These are phyloP conservation scores for Penicillium lividum DNA, from an alignment of 495 filamentous ascomycete genomes.

Conservation along the genomic window DNA sequence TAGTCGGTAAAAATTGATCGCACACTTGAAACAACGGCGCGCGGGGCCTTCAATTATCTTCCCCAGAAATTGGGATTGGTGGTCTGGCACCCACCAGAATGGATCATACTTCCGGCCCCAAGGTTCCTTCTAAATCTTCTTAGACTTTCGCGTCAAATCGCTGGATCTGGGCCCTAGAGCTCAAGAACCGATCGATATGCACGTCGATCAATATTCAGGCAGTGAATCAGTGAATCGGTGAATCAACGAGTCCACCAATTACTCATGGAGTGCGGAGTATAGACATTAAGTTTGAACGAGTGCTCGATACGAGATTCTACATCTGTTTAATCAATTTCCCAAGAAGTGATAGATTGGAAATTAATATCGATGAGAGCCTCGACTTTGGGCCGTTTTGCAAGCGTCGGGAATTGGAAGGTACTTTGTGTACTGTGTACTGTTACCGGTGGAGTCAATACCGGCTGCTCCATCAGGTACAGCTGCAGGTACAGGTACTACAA, in stretches of 20 bases:
- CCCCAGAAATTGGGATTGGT: not conserved
- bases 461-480: constrained; percentile 9
- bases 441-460: constrained; percentile 9
- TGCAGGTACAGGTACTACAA: too few species aligned
- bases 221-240: too few species aligned
- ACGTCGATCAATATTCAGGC: too few species aligned
- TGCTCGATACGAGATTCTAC: too few species aligned
- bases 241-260: too few species aligned
- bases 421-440: not conserved
- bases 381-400: constrained; percentile 4
- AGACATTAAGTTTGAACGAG: too few species aligned
- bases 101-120: not conserved
- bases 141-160: constrained; percentile 4
- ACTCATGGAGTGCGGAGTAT: too few species aligned
- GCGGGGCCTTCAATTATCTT: not conserved
- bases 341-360: not conserved
- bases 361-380: not conserved
- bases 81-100: not conserved
- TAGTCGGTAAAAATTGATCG: not conserved
- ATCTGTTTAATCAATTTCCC: not conserved
- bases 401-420: not conserved
- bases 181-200: too few species aligned
- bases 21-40: constrained; percentile 1
- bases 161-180: constrained; percentile 9
- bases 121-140: not conserved